phyloP scores from a whole-genome alignment of 192 early-diverging fungal genomes.

The Backusella psychrophila region DNA sequence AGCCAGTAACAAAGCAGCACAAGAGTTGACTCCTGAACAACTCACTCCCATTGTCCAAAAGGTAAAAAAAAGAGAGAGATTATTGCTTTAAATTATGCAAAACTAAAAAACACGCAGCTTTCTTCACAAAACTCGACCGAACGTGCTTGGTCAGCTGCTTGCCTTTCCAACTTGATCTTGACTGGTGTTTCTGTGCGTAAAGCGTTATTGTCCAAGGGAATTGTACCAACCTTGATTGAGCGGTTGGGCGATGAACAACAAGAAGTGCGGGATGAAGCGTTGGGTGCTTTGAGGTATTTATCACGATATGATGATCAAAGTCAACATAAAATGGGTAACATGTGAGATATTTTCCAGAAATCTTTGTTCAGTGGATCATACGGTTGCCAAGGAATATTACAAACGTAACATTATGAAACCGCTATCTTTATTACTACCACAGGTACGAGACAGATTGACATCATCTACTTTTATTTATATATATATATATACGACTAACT shows the following conservation, averaged over 20 bases:
- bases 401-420: constrained; percentile 52
- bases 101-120: constrained; percentile 42
- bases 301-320: too few relatives aligned
- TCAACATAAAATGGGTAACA: too few relatives aligned
- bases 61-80: constrained; percentile 14
- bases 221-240: constrained; percentile 68
- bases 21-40: constrained; percentile 7
- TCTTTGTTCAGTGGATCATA: constrained; percentile 48
- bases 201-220: constrained; percentile 69
- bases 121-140: constrained; percentile 67
- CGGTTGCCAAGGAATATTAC: constrained; percentile 57
- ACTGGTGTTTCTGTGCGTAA: constrained; percentile 60
- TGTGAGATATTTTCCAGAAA: constrained; percentile 41
- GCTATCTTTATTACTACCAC: constrained; percentile 43
- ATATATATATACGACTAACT: background rate
- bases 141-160: constrained; percentile 86
- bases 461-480: background rate
- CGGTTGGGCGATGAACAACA: constrained; percentile 65
- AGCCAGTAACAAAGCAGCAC: background rate
- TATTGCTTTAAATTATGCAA: background rate
- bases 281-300: constrained; percentile 65
- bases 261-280: constrained; percentile 72
- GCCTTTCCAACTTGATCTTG: constrained; percentile 78
- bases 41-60: constrained; percentile 23
- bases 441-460: constrained; percentile 23